Evolutionary conservation across 306 rosid species (phyloP).

Genomic region (Malus sieversii): DNA sequence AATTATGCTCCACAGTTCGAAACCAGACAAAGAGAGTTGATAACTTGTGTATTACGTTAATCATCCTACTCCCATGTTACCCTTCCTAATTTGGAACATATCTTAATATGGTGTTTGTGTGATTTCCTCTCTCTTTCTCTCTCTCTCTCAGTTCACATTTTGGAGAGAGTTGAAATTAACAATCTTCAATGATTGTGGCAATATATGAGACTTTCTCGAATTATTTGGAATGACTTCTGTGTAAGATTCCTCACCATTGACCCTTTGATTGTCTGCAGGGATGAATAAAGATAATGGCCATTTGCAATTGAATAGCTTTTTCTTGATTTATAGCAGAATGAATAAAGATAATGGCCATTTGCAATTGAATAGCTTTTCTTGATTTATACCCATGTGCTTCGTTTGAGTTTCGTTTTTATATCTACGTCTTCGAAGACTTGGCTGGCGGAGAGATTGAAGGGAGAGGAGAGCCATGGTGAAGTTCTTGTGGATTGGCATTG

Average conservation of each 20-base stretch:
- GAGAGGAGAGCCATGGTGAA: constrained; percentile 32
- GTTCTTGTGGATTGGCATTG: constrained; percentile 32
- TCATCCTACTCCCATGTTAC: constrained; percentile 13
- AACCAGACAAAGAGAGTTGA: constrained; percentile 8
- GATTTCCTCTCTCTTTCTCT: background rate
- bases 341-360: background rate
- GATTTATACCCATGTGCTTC: too few species aligned
- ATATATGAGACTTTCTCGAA: constrained; percentile 6
- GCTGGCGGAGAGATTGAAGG: constrained; percentile 15
- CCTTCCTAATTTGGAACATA: constrained; percentile 1
- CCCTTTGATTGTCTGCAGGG: background rate
- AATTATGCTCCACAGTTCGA: background rate
- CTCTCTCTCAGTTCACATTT: background rate
- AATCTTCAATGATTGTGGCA: constrained; percentile 10
- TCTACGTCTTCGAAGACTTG: background rate
- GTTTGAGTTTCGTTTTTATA: background rate
- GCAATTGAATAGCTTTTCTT: too few species aligned
- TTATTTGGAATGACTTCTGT: constrained; percentile 2
- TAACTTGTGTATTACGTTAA: background rate
- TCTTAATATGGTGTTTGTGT: constrained; percentile 5
- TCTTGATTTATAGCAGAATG: background rate
- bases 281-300: background rate
- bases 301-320: too few species aligned
- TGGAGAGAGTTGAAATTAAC: constrained; percentile 1
- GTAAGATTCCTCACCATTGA: background rate